A percentile compares a stretch with the other conserved stretches of the same genome.
phyloP scores from a whole-genome alignment of 768 basidiomycete species.

The Boletus reticuloceps region DNA sequence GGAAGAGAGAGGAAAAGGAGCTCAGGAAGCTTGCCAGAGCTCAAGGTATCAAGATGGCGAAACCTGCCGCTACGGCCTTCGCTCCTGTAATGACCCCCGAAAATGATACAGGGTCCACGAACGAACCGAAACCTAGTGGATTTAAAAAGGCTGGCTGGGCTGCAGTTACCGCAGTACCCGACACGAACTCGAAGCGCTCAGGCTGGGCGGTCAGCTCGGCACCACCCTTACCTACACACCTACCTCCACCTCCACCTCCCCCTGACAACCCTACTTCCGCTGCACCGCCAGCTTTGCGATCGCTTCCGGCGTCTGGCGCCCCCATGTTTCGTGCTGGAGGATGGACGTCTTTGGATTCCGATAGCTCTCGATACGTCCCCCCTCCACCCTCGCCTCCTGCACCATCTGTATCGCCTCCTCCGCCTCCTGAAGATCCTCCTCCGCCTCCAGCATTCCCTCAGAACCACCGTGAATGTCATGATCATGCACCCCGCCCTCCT shows the following conservation, averaged over 20 bases:
- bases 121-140: constrained; percentile 21
- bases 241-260: constrained; percentile 12
- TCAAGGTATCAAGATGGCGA: constrained; percentile 66
- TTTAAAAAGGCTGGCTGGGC: constrained; percentile 54
- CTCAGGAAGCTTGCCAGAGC: constrained; percentile 81
- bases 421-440: constrained; percentile 13
- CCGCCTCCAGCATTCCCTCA: background rate
- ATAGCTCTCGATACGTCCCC: constrained; percentile 31
- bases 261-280: constrained; percentile 5
- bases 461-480: constrained; percentile 9
- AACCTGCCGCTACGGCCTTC: constrained; percentile 25
- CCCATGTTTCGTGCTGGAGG: constrained; percentile 60
- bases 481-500: constrained; percentile 4
- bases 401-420: constrained; percentile 13
- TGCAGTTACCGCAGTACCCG: constrained; percentile 24
- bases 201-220: constrained; percentile 15
- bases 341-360: constrained; percentile 64
- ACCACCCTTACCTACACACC: constrained; percentile 23
- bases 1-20: constrained; percentile 83
- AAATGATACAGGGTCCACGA: constrained; percentile 12
- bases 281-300: constrained; percentile 18
- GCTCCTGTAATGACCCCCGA: constrained; percentile 15
- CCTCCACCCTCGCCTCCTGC: constrained; percentile 21
- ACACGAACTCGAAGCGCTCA: constrained; percentile 10
- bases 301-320: constrained; percentile 23